These are phyloP conservation scores for Syncephalastrum contaminatum DNA, from an alignment of 371 early-diverging fungal genomes.

Conservation along the genomic window DNA sequence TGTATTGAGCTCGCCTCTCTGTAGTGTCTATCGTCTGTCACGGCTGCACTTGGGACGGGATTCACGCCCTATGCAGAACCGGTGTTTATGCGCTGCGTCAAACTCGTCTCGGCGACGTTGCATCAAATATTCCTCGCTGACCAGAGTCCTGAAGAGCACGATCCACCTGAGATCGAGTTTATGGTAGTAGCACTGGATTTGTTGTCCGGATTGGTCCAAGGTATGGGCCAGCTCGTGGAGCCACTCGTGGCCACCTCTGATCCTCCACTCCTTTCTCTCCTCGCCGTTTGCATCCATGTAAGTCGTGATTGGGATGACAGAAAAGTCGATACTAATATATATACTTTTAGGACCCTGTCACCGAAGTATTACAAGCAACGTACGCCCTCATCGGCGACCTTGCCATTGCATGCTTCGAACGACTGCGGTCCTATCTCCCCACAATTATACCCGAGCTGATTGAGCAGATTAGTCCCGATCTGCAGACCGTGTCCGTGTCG, in stretches of 20 bases:
- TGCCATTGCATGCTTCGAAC: constrained; percentile 78
- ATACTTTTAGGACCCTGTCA: constrained; percentile 57
- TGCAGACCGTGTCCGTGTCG: constrained; percentile 65
- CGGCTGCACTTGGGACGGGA: constrained; percentile 80
- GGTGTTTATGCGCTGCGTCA: constrained; percentile 85
- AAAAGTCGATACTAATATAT: not conserved
- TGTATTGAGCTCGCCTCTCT: not conserved
- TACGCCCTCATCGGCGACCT: constrained; percentile 94
- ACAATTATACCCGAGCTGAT: constrained; percentile 76
- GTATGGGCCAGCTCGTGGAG: constrained; percentile 69
- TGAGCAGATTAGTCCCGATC: constrained; percentile 65
- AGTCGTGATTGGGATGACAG: constrained; percentile 10
- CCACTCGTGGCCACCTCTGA: constrained; percentile 67
- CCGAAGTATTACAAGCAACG: constrained; percentile 89
- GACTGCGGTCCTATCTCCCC: constrained; percentile 69
- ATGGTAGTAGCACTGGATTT: constrained; percentile 91
- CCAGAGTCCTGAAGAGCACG: constrained; percentile 49
- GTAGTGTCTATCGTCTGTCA: constrained; percentile 84
- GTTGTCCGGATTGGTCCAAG: constrained; percentile 88
- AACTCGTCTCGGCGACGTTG: constrained; percentile 71
- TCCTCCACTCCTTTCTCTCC: constrained; percentile 66
- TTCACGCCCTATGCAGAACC: constrained; percentile 79
- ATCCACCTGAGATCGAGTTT: constrained; percentile 81
- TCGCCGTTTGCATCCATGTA: constrained; percentile 78
- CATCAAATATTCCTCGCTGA: constrained; percentile 22